Percentiles rank a stretch among this genome's conserved stretches.
Conservation (phyloP, 345 rosid species). For the Salix viminalis region DNA sequence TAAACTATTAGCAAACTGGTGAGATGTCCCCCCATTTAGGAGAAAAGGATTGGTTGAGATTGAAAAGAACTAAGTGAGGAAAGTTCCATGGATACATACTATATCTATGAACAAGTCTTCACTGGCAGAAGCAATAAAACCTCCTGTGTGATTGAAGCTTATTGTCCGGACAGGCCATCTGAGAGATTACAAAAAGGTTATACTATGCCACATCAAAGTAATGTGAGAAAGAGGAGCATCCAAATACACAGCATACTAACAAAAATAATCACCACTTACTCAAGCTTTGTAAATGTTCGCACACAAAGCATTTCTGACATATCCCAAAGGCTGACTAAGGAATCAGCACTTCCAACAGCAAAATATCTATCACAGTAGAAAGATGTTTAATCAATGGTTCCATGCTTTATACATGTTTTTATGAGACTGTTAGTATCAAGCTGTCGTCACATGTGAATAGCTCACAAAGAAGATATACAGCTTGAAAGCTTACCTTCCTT, state of each 20-base stretch:
- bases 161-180: constrained; percentile 96
- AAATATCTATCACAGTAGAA: constrained; percentile 53
- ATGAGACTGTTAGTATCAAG: not conserved
- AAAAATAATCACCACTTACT: constrained; percentile 43
- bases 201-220: not conserved
- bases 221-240: not conserved
- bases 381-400: not conserved
- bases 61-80: not conserved
- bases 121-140: constrained; percentile 90
- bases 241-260: not conserved
- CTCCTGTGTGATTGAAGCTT: constrained; percentile 81
- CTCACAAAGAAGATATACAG: constrained; percentile 1
- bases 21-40: not conserved
- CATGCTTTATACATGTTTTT: not conserved
- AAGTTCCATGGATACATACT: constrained; percentile 37
- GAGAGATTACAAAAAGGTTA: constrained; percentile 17
- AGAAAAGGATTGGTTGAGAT: not conserved
- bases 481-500: constrained; percentile 58
- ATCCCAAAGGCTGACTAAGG: constrained; percentile 98
- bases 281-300: constrained; percentile 79
- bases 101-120: constrained; percentile 90
- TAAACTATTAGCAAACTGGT: not conserved
- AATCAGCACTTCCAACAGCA: constrained; percentile 99
- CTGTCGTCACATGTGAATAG: not conserved
- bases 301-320: constrained; percentile 91